Conservation (phyloP, 2,329 filamentous ascomycete genomes). For the Endoconidiophora polonica region DNA sequence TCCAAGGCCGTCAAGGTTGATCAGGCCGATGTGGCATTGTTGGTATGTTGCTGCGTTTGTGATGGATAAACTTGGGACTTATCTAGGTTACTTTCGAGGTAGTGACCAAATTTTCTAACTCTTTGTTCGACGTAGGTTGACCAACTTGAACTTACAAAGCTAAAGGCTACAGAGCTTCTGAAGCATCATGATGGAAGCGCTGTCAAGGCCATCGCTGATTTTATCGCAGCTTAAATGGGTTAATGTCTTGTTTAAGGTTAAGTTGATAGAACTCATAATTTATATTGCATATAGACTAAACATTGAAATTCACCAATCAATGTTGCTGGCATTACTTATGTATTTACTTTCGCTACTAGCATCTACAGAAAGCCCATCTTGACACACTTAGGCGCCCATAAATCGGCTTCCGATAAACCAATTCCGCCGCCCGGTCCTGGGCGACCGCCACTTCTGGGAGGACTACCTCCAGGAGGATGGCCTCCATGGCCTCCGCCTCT, state of each 20-base stretch:
- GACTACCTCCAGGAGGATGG: too few relatives aligned
- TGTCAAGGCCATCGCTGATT: slow-evolving; percentile 49
- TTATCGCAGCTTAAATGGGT: slow-evolving; percentile 17
- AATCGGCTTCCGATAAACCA: slow-evolving; percentile 11
- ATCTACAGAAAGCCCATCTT: slow-evolving; percentile 13
- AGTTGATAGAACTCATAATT: too few relatives aligned
- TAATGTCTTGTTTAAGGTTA: too few relatives aligned
- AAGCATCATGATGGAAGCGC: slow-evolving; percentile 55
- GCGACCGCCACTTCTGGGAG: not conserved
- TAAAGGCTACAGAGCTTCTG: slow-evolving; percentile 58
- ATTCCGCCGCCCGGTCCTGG: not conserved
- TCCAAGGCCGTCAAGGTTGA: slow-evolving; percentile 52
- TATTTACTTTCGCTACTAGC: too few relatives aligned
- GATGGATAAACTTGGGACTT: not conserved
- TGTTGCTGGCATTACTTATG: too few relatives aligned
- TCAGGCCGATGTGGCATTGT: slow-evolving; percentile 48
- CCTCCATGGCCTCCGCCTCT: too few relatives aligned
- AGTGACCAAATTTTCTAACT: not conserved
- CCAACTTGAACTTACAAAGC: slow-evolving; percentile 54
- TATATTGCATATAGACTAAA: too few relatives aligned
- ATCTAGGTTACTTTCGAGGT: not conserved
- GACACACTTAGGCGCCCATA: slow-evolving; percentile 19
- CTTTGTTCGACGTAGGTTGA: slow-evolving; percentile 32
- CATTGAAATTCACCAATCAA: too few relatives aligned
- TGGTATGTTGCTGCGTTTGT: slow-evolving; percentile 32